Evolutionary conservation across 1,284 basidiomycete species (phyloP), one percentile per base, ranked within the genome.

Genomic region (Cerioporus squamosus): DNA sequence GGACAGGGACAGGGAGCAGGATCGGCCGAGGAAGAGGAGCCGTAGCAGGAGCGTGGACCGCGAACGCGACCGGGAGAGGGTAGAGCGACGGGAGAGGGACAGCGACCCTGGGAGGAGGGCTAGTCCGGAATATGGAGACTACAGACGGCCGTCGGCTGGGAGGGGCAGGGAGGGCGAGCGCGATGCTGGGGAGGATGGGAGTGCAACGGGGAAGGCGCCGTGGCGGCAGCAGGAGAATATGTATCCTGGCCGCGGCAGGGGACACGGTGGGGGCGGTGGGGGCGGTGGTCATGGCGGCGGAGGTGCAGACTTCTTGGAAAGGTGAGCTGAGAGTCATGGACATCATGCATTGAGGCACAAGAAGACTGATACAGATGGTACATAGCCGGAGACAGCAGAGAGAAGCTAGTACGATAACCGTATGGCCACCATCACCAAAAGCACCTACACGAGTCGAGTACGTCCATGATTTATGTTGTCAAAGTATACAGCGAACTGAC

Each of bases 391-490:
- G 93, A 51, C 71, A 80, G 57, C 86, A 94, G 70, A 80, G 95
- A 52, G 88, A 90, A 61, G 78, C 70, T 2, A 86, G 77, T 12
- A 81, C 81, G 5, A 72, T 91, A 2, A 83, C 83, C 63, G 81
- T 95, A 50, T 97, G 95, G 95, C 95, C 95, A 0, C 75, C 85
- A 1, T 96, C 94, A 3, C 95, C 95, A 0, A 89, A 90, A 65
- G 83, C 81, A 23, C 83, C 85, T 52, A 74, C 79, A 51, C 80
- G 85, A 26, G 74, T 77, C 55, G 64, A 83, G 90, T 93, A 76
- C 50, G 88, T 80, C 14, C 40, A 31, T 31, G n/a, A 48, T 53
- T 44, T 42, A 39, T 3, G 23, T 20, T n/a, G 26, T 24, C 33
- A 44, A 55, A 43, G 4, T 23, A 38, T 52, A 50, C 20, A 48